Percentiles rank a stretch among this genome's conserved stretches.
These are phyloP conservation scores for Suillus americanus DNA, from an alignment of 768 basidiomycete species.

Conservation along the genomic window DNA sequence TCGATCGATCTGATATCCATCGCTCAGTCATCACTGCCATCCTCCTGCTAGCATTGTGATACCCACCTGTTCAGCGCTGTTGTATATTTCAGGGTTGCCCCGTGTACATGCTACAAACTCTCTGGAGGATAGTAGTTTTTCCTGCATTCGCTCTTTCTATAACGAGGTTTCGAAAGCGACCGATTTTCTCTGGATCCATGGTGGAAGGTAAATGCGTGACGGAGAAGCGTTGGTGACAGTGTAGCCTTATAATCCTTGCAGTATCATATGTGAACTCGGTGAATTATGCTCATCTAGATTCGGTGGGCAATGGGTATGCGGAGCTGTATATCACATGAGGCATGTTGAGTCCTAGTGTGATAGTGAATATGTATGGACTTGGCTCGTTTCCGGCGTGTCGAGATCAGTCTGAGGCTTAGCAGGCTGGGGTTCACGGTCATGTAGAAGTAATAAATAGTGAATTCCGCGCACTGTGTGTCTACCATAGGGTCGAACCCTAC, in stretches of 20 bases:
- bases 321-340: too few relatives aligned
- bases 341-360: too few relatives aligned
- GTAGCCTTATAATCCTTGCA: not conserved
- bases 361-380: too few relatives aligned
- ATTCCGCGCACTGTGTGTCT: too few relatives aligned
- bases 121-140: not conserved
- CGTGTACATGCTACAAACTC: not conserved
- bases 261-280: not conserved
- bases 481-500: too few relatives aligned
- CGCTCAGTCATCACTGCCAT: not conserved
- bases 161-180: slow-evolving; percentile 6
- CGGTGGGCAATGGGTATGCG: not conserved
- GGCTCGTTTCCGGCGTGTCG: too few relatives aligned
- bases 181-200: slow-evolving; percentile 3
- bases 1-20: slow-evolving; percentile 11
- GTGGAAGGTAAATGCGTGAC: not conserved
- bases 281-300: not conserved
- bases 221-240: not conserved
- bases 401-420: too few relatives aligned
- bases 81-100: not conserved
- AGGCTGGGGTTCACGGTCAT: too few relatives aligned
- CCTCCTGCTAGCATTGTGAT: not conserved
- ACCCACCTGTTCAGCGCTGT: slow-evolving; percentile 7
- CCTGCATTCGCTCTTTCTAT: not conserved
- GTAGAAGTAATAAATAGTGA: too few relatives aligned